Base-by-base conservation (phyloP, 169 alveolate genomes). In the Plasmodium inui region DNA sequence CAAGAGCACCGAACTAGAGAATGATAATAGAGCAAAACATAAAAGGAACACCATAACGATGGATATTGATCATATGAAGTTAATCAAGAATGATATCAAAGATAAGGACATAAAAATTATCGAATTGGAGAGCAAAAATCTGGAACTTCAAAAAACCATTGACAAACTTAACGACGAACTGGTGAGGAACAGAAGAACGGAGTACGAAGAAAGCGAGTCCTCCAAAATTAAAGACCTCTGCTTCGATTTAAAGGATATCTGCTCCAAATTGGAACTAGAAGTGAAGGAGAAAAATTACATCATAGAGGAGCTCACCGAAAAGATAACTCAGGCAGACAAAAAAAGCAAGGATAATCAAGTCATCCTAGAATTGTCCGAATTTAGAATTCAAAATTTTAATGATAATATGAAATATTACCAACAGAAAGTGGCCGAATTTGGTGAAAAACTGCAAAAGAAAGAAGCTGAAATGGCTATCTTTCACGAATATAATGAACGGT, bases 321-420 rank as follows among this genome's bases (percentile, higher is more conserved):
- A 72, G 32, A 19, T 91, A 82, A 91, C 30, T 3, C 86, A 81
- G 57, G 30, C 92, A 44, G 95, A 91, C 17, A 91, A 91, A 72
- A 91, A 91, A 91, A 91, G 83, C 83, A 82, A 91, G 26, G 95
- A 91, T 28, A 91, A 91, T 46, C 91, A 91, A 91, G 95, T 91
- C 73, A 81, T 91, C 82, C 44, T 81, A 76, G 95, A 91, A 91
- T 91, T 91, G 73, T 91, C 95, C 9, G 95, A 91, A 70, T 91
- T 91, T 46, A 46, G 95, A 70, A 91, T 91, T 70, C 92, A 91
- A 82, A 91, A 91, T 91, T 91, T 91, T 91, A 34, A 91, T 91
- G 95, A 91, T 71, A 91, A 91, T 46, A 39, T 91, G 19, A 91
- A 91, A 67, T 91, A 91, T 91, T 91, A 70, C 61, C 91, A 50